Conservation (phyloP, 1,139 yeast species). For the Saccharomyces hybrid region DNA sequence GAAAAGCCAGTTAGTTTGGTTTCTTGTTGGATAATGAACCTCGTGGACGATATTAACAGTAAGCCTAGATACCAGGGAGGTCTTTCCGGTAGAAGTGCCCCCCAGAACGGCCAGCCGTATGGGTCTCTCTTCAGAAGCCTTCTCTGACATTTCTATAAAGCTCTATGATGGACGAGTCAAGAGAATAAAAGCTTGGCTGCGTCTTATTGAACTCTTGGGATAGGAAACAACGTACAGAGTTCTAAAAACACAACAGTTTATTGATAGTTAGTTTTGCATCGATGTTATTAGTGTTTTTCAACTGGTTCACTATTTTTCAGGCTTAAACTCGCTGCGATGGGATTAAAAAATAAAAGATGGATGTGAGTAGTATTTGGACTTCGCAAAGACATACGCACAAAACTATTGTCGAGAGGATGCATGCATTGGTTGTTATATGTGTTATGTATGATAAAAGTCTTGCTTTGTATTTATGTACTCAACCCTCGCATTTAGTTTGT, state of each 20-base stretch:
- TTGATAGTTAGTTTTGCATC: background rate
- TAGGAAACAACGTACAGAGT: background rate
- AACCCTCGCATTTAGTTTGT: background rate
- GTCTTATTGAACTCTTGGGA: background rate
- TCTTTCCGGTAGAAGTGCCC: slow-evolving; percentile 35
- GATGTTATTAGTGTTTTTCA: background rate
- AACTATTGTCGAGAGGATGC: background rate
- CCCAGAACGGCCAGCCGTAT: slow-evolving; percentile 32
- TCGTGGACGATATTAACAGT: slow-evolving; percentile 41
- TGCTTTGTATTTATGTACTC: background rate
- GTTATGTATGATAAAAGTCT: background rate
- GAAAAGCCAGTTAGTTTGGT: slow-evolving; percentile 48
- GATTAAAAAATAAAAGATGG: background rate
- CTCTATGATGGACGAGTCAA: too few relatives aligned
- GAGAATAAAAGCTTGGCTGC: too few relatives aligned
- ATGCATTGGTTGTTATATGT: background rate
- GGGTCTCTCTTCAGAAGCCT: slow-evolving; percentile 23
- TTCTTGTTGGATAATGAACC: slow-evolving; percentile 56
- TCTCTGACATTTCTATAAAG: background rate
- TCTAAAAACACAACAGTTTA: background rate
- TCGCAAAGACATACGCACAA: background rate
- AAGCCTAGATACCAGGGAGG: slow-evolving; percentile 41
- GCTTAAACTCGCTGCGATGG: background rate
- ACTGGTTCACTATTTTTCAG: background rate
- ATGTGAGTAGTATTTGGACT: background rate